These are phyloP conservation scores for Clarireedia paspali DNA, from an alignment of 2,329 filamentous ascomycete species.

Conservation along the genomic window DNA sequence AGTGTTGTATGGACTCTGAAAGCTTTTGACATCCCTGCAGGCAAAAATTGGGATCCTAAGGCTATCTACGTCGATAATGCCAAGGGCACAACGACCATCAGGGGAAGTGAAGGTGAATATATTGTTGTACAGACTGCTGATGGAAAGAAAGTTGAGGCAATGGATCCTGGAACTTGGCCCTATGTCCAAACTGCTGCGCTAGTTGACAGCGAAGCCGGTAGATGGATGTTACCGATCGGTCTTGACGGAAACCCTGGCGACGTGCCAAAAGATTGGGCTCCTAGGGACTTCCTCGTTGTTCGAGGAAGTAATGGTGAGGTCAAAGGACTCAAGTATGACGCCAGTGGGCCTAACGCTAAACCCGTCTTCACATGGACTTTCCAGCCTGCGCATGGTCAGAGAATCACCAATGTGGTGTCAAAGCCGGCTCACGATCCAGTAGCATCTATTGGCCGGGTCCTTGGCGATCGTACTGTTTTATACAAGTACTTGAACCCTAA, in stretches of 20 bases:
- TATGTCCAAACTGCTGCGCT: conserved; percentile 41
- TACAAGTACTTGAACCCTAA: conserved; percentile 98
- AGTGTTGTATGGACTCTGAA: conserved; percentile 68
- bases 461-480: conserved; percentile 84
- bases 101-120: conserved; percentile 47
- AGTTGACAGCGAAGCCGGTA: conserved; percentile 44
- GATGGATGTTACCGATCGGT: conserved; percentile 47
- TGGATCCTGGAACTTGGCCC: conserved; percentile 33
- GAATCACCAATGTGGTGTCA: conserved; percentile 59
- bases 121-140: conserved; percentile 47
- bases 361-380: conserved; percentile 65
- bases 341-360: conserved; percentile 34
- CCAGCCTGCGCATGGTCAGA: conserved; percentile 55
- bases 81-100: conserved; percentile 35
- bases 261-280: conserved; percentile 38
- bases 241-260: conserved; percentile 41
- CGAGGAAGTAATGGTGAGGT: conserved; percentile 42
- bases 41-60: conserved; percentile 56
- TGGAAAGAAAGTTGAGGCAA: conserved; percentile 41
- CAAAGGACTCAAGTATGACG: conserved; percentile 46
- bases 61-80: conserved; percentile 56
- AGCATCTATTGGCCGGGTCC: conserved; percentile 88
- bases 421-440: conserved; percentile 74
- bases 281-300: conserved; percentile 48
- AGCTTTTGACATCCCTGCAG: conserved; percentile 48